A percentile compares a stretch with the other conserved stretches of the same genome.
These are phyloP conservation scores for Aschersonia sp. DNA, from an alignment of 2,329 filamentous ascomycete species.

Conservation along the genomic window DNA sequence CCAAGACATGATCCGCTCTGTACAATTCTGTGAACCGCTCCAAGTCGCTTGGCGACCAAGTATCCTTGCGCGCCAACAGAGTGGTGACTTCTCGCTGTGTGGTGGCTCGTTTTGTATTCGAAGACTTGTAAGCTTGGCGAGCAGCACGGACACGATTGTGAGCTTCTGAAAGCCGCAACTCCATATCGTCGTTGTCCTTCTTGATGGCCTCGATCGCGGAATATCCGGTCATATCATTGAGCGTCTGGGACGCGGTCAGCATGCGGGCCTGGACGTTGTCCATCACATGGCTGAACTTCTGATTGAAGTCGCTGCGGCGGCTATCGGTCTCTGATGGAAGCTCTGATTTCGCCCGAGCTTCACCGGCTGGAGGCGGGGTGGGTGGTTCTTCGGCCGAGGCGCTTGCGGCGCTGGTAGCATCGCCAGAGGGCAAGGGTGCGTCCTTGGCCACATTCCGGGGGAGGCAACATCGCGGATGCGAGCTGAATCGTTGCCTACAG, in stretches of 20 bases:
- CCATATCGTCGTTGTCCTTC: slow-evolving; percentile 55
- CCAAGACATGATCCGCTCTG: slow-evolving; percentile 82
- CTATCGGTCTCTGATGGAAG: slow-evolving; percentile 19
- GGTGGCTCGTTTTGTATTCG: slow-evolving; percentile 66
- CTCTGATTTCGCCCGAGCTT: slow-evolving; percentile 4
- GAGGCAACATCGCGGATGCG: slow-evolving; percentile 12
- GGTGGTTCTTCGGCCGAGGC: not conserved
- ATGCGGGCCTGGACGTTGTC: slow-evolving; percentile 78
- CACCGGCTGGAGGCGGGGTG: slow-evolving; percentile 1
- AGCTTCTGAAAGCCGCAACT: slow-evolving; percentile 40
- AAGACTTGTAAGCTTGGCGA: slow-evolving; percentile 66
- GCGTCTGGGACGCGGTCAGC: slow-evolving; percentile 69
- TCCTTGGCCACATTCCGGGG: slow-evolving; percentile 11
- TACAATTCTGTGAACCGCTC: slow-evolving; percentile 92
- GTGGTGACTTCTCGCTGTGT: slow-evolving; percentile 94
- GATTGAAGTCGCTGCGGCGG: slow-evolving; percentile 17
- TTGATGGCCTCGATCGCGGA: slow-evolving; percentile 81
- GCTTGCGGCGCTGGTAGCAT: not conserved
- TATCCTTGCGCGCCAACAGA: slow-evolving; percentile 83
- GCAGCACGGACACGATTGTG: slow-evolving; percentile 54
- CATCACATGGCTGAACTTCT: slow-evolving; percentile 45
- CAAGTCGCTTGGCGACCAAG: slow-evolving; percentile 74
- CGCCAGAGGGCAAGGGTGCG: not conserved
- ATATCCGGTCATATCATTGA: slow-evolving; percentile 93
- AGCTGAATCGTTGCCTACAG: not conserved